These are phyloP conservation scores for Colletotrichum noveboracense DNA, from an alignment of 2,329 filamentous ascomycete species.

Conservation along the genomic window DNA sequence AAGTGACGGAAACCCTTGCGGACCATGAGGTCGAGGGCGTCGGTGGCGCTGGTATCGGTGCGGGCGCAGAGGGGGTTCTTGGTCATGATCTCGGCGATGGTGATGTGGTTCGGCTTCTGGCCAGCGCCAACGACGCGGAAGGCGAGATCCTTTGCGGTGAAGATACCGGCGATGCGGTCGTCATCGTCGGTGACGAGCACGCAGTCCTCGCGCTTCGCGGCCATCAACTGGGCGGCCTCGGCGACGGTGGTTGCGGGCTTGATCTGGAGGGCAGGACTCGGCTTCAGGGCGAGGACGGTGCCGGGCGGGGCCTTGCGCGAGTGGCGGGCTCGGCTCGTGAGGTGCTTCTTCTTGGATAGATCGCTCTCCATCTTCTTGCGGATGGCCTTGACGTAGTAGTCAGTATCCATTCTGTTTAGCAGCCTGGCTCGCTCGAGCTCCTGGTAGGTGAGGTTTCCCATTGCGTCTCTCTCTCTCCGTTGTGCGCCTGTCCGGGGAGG, in stretches of 20 bases:
- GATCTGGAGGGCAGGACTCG: slow-evolving; percentile 95
- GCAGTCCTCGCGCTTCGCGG: slow-evolving; percentile 97
- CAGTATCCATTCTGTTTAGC: slow-evolving; percentile 31
- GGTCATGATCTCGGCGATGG: slow-evolving; percentile 99
- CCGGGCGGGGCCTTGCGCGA: slow-evolving; percentile 94
- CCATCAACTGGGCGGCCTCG: slow-evolving; percentile 98
- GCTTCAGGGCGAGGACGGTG: slow-evolving; percentile 93
- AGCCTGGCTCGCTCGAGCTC: slow-evolving; percentile 21
- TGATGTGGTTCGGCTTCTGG: slow-evolving; percentile 86
- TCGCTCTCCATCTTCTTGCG: slow-evolving; percentile 96
- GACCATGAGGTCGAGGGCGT: slow-evolving; percentile 97
- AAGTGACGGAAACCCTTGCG: slow-evolving; percentile 96
- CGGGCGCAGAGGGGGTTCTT: slow-evolving; percentile 98
- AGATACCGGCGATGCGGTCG: slow-evolving; percentile 97
- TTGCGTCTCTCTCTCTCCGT: background rate
- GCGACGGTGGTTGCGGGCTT: slow-evolving; percentile 93
- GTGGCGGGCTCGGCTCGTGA: slow-evolving; percentile 77
- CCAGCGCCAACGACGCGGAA: slow-evolving; percentile 95
- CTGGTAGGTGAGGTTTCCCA: slow-evolving; percentile 20
- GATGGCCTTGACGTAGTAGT: slow-evolving; percentile 73
- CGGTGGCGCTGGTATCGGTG: slow-evolving; percentile 97
- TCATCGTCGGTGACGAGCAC: slow-evolving; percentile 98
- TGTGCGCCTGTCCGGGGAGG: background rate
- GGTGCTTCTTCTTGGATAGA: slow-evolving; percentile 95
- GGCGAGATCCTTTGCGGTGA: slow-evolving; percentile 97